Evolutionary conservation across 148 eudicot genomes (phyloP).

Genomic region (Rhododendron ovatum): DNA sequence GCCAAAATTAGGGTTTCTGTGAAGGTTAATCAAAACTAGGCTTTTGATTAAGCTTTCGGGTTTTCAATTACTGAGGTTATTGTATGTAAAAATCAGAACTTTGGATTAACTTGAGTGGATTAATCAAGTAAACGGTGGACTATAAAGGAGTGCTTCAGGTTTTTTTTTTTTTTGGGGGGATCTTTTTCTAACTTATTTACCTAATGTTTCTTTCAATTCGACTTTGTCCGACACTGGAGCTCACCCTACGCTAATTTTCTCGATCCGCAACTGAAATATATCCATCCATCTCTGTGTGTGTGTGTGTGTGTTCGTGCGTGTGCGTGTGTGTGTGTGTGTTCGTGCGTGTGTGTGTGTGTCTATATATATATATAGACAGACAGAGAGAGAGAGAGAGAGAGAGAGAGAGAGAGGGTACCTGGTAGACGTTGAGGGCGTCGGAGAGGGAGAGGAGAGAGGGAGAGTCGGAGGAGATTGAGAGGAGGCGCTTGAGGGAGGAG

Average conservation of each 20-base stretch:
- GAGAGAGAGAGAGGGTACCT: slow-evolving; percentile 37
- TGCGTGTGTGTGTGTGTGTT: not conserved
- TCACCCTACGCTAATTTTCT: not conserved
- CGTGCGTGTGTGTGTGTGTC: too few species aligned
- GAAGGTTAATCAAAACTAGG: not conserved
- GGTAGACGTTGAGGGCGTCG: slow-evolving; percentile 76
- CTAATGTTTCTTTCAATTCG: not conserved
- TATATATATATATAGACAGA: not conserved
- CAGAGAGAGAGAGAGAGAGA: not conserved
- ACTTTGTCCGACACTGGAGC: not conserved
- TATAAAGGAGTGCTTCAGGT: too few species aligned
- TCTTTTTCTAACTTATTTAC: not conserved
- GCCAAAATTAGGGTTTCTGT: not conserved
- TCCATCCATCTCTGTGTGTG: too few species aligned
- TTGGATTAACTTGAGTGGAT: not conserved
- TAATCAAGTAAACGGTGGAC: not conserved
- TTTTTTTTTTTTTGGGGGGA: not conserved
- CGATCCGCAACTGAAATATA: not conserved
- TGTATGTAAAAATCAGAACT: not conserved
- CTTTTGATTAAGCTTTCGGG: not conserved
- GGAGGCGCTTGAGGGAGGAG: slow-evolving; percentile 55
- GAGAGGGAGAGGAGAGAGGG: slow-evolving; percentile 63
- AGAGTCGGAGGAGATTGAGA: slow-evolving; percentile 63
- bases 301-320: not conserved
- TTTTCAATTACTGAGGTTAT: not conserved